Conservation (phyloP, 2,329 filamentous ascomycete species). For the Colletotrichum sublineola region DNA sequence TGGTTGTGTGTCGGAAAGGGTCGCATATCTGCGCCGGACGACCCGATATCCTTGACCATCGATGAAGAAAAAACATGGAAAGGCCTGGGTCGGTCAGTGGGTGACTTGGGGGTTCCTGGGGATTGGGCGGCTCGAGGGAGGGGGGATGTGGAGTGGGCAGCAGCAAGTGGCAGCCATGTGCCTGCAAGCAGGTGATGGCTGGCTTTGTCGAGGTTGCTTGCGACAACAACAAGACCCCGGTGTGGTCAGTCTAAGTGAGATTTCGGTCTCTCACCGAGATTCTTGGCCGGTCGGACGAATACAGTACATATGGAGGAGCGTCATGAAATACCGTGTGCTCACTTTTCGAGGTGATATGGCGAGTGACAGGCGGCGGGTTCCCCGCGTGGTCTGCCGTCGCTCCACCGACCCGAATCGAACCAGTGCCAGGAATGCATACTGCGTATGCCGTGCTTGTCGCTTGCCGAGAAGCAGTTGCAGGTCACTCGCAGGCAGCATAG, state of each 20-base stretch:
- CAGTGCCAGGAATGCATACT: neutral
- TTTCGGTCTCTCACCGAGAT: conserved; percentile 28
- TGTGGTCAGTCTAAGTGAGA: neutral
- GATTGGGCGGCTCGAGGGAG: neutral
- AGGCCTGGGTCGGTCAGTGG: conserved; percentile 6
- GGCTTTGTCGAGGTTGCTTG: neutral
- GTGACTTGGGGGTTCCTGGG: neutral
- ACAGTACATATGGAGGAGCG: no score
- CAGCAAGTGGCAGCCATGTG: neutral
- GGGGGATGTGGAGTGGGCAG: neutral
- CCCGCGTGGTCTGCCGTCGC: neutral
- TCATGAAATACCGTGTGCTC: neutral
- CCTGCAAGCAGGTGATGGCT: conserved; percentile 25
- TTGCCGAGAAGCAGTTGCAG: conserved; percentile 19
- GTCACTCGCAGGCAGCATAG: conserved; percentile 25
- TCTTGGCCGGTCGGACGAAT: neutral
- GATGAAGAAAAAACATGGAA: conserved; percentile 4
- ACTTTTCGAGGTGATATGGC: conserved; percentile 3
- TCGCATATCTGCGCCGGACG: conserved; percentile 21
- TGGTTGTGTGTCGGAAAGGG: conserved; percentile 9
- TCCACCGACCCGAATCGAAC: conserved; percentile 1
- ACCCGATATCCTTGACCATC: conserved; percentile 16
- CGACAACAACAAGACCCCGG: neutral
- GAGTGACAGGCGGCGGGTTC: neutral
- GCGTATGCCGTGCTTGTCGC: neutral